Conservation (phyloP, 139 green algal genomes). For the Eudorina sp. region DNA sequence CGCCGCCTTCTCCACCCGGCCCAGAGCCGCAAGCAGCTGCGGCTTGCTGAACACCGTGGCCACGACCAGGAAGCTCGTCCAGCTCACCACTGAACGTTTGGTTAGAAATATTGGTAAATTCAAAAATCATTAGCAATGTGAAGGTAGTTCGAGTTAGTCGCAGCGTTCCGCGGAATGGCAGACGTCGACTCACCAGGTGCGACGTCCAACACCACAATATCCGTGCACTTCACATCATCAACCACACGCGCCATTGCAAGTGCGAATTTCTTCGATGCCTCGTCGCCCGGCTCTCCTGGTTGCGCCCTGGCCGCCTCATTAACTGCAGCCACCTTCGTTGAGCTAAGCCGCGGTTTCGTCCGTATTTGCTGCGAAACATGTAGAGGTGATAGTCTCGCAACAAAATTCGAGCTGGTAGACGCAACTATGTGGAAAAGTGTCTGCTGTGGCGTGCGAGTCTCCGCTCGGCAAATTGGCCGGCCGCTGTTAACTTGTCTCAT, state of each 20-base stretch:
- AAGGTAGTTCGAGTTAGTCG: too few relatives aligned
- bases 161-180: too few relatives aligned
- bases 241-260: slow-evolving; percentile 6
- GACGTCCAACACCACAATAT: slow-evolving; percentile 38
- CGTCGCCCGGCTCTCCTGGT: not conserved
- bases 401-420: not conserved
- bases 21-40: slow-evolving; percentile 37
- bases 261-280: not conserved
- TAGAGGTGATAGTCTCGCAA: not conserved
- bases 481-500: not conserved
- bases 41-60: slow-evolving; percentile 46
- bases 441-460: slow-evolving; percentile 9
- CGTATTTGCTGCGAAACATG: not conserved
- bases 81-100: slow-evolving; percentile 38
- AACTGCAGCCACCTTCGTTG: not conserved
- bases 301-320: slow-evolving; percentile 4
- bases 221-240: slow-evolving; percentile 19
- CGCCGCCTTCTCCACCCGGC: slow-evolving; percentile 8
- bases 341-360: not conserved
- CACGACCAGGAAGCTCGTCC: slow-evolving; percentile 39
- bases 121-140: too few relatives aligned
- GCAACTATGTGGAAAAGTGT: not conserved
- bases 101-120: too few relatives aligned
- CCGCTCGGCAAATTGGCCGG: not conserved
- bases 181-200: slow-evolving; percentile 8